Evolutionary conservation across 164 flowering plant species (phyloP).

Genomic region (Aristolochia californica): DNA sequence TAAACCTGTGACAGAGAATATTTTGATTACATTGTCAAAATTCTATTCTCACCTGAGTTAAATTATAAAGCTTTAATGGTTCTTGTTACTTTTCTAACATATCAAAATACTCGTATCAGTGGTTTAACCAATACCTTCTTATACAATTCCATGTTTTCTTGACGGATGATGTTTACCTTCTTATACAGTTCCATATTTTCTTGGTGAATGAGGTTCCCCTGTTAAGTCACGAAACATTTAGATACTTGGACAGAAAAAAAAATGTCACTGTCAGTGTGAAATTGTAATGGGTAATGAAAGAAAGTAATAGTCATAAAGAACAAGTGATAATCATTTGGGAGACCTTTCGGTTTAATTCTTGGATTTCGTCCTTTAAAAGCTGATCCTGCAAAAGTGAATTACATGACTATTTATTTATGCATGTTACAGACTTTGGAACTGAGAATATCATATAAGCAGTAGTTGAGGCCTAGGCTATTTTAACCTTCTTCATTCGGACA

Average conservation of each 20-base stretch:
- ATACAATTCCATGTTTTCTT: constrained; percentile 48
- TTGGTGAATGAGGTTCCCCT: constrained; percentile 69
- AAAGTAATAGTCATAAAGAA: not conserved
- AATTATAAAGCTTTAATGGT: too few species aligned
- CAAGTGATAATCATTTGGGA: not conserved
- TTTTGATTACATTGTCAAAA: constrained; percentile 5
- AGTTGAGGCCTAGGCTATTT: not conserved
- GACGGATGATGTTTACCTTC: constrained; percentile 55
- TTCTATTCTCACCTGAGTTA: too few species aligned
- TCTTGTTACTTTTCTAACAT: too few species aligned
- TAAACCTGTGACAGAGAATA: constrained; percentile 35
- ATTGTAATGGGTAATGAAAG: too few species aligned
- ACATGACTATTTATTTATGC: not conserved
- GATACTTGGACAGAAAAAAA: constrained; percentile 6
- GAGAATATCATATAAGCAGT: constrained; percentile 5
- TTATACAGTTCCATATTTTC: constrained; percentile 68
- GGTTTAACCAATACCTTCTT: constrained; percentile 34
- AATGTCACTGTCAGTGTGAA: not conserved
- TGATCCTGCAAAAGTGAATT: constrained; percentile 50
- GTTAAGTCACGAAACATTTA: constrained; percentile 16
- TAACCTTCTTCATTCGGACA: constrained; percentile 75
- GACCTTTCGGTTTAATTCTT: constrained; percentile 76
- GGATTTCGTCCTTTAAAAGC: constrained; percentile 56
- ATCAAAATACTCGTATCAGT: too few species aligned
- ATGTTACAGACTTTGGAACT: not conserved